Conservation (phyloP, 2,329 filamentous ascomycete genomes). For the Ceratocystis cubensis region DNA sequence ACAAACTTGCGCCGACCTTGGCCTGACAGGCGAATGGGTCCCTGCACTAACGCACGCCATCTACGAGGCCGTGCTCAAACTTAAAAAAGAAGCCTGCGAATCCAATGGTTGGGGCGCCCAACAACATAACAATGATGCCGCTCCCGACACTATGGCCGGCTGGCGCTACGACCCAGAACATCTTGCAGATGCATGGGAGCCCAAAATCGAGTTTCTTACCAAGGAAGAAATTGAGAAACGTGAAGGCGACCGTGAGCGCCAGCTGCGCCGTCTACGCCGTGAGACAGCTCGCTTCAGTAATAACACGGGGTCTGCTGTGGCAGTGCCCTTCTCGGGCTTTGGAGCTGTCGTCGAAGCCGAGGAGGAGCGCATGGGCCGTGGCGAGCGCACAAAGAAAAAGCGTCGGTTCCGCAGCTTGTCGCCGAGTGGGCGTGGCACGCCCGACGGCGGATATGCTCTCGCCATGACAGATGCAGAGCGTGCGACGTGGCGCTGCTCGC, state of each 20-base stretch:
- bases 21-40: constrained; percentile 83
- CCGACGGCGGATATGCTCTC: constrained; percentile 63
- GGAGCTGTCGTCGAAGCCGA: constrained; percentile 44
- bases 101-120: constrained; percentile 57
- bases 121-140: constrained; percentile 81
- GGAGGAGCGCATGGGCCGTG: constrained; percentile 79
- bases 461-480: constrained; percentile 66
- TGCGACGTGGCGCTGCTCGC: constrained; percentile 70
- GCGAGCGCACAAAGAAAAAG: constrained; percentile 92
- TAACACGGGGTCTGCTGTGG: constrained; percentile 66
- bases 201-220: constrained; percentile 66
- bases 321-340: constrained; percentile 48
- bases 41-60: constrained; percentile 91
- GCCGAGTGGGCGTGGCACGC: constrained; percentile 67
- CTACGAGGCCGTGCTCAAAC: constrained; percentile 79
- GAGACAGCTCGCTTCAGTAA: constrained; percentile 90
- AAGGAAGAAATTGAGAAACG: constrained; percentile 97
- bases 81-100: constrained; percentile 95
- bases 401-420: constrained; percentile 79
- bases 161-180: constrained; percentile 94
- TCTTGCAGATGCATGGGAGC: constrained; percentile 72
- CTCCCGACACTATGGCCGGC: constrained; percentile 68
- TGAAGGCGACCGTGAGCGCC: constrained; percentile 84
- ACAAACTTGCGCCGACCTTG: constrained; percentile 83
- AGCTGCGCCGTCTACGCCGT: constrained; percentile 71